Evolutionary conservation across 140 eudicot species (phyloP).

Genomic region (Anethum foeniculum): DNA sequence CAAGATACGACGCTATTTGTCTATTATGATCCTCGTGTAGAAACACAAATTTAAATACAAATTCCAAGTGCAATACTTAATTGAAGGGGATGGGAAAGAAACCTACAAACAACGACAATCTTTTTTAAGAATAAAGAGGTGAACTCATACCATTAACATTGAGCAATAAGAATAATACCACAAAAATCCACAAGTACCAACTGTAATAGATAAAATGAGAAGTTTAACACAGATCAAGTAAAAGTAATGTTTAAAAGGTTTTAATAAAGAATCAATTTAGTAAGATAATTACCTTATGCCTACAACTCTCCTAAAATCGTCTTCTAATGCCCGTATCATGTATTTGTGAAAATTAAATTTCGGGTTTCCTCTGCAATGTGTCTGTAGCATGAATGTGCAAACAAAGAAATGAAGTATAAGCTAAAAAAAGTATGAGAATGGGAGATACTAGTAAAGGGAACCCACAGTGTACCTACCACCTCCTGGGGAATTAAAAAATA

Average conservation of each 20-base stretch:
- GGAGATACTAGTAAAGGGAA: not conserved
- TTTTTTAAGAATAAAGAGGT: not conserved
- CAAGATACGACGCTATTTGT: not conserved
- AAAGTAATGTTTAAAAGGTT: not conserved
- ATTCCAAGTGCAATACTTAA: not conserved
- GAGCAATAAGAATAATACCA: slow-evolving; percentile 63
- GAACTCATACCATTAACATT: slow-evolving; percentile 53
- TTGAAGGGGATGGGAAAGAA: not conserved
- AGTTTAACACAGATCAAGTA: slow-evolving; percentile 17
- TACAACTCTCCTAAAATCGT: slow-evolving; percentile 76
- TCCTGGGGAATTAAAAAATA: not conserved
- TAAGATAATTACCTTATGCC: slow-evolving; percentile 69
- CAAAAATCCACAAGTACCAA: slow-evolving; percentile 87
- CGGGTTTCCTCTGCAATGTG: slow-evolving; percentile 83
- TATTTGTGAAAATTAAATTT: slow-evolving; percentile 87
- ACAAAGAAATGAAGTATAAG: not conserved
- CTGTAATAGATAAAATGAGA: slow-evolving; percentile 43
- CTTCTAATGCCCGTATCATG: slow-evolving; percentile 93
- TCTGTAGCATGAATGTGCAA: slow-evolving; percentile 27
- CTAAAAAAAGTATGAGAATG: not conserved
- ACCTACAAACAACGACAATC: not conserved
- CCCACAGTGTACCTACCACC: not conserved
- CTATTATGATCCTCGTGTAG: not conserved
- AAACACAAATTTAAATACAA: not conserved
- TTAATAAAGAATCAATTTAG: not conserved